Evolutionary conservation across 1,284 basidiomycete genomes (phyloP).

Genomic region (Leccinum cinnamomeum): DNA sequence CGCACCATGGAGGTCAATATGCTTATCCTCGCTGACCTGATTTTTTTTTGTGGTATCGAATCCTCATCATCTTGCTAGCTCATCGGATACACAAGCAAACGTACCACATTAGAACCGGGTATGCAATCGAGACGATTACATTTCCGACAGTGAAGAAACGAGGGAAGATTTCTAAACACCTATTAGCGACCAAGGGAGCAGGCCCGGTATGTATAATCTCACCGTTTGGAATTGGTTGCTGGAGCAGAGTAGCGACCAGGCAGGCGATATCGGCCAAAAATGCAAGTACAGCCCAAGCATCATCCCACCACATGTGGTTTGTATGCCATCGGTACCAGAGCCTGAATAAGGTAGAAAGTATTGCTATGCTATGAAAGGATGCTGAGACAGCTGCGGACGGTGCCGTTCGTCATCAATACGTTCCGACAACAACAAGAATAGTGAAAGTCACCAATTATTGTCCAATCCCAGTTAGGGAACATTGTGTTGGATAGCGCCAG

Average conservation of each 20-base stretch:
- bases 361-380: slow-evolving; percentile 26
- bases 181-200: neutral
- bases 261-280: slow-evolving; percentile 17
- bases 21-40: slow-evolving; percentile 29
- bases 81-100: neutral
- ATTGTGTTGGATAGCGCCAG: slow-evolving; percentile 8
- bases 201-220: neutral
- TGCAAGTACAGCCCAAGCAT: slow-evolving; percentile 23
- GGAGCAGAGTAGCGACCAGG: slow-evolving; percentile 12
- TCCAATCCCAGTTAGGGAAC: slow-evolving; percentile 19
- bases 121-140: slow-evolving; percentile 23
- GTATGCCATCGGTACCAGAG: slow-evolving; percentile 27
- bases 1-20: slow-evolving; percentile 30
- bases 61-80: neutral
- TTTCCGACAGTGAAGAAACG: slow-evolving; percentile 14
- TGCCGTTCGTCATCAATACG: neutral
- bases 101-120: slow-evolving; percentile 31
- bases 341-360: slow-evolving; percentile 27
- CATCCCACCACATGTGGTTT: slow-evolving; percentile 32
- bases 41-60: neutral
- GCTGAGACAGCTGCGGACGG: slow-evolving; percentile 12
- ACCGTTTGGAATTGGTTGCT: slow-evolving; percentile 14
- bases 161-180: slow-evolving; percentile 6
- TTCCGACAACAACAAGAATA: neutral
- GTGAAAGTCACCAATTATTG: slow-evolving; percentile 13